These are phyloP conservation scores for Phytophthora parvispora DNA, from an alignment of 352 stramenopile species.

Conservation along the genomic window DNA sequence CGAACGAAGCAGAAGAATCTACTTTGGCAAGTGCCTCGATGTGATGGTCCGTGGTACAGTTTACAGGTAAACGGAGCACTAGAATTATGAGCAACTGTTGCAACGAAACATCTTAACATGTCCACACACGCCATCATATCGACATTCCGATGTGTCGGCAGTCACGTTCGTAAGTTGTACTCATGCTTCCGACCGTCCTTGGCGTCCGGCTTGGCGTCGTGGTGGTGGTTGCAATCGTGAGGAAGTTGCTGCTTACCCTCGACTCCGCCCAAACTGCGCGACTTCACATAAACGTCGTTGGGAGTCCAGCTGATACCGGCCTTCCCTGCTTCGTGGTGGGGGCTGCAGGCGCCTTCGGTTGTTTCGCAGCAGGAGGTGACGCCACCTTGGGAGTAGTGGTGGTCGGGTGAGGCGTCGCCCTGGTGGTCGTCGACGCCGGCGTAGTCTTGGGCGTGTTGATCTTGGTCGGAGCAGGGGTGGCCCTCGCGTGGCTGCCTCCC, in stretches of 20 bases:
- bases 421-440: conserved; percentile 6
- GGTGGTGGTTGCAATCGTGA: conserved; percentile 6
- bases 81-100: too few relatives aligned
- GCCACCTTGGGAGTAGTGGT: neutral
- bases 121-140: too few relatives aligned
- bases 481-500: neutral
- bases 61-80: too few relatives aligned
- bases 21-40: too few relatives aligned
- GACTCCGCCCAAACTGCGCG: conserved; percentile 1
- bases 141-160: conserved; percentile 24
- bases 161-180: neutral
- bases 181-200: conserved; percentile 1
- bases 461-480: conserved; percentile 17
- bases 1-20: too few relatives aligned
- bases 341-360: neutral
- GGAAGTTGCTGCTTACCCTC: conserved; percentile 8
- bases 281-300: neutral
- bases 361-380: neutral
- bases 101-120: too few relatives aligned
- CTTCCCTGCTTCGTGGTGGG: conserved; percentile 3
- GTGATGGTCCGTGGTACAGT: too few relatives aligned
- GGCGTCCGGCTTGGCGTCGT: neutral
- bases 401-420: neutral
- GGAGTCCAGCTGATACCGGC: neutral
- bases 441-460: conserved; percentile 4